A percentile compares a stretch with the other conserved stretches of the same genome.
phyloP scores from a whole-genome alignment of 179 eudicot species.

The Heliamphora pulchella region DNA sequence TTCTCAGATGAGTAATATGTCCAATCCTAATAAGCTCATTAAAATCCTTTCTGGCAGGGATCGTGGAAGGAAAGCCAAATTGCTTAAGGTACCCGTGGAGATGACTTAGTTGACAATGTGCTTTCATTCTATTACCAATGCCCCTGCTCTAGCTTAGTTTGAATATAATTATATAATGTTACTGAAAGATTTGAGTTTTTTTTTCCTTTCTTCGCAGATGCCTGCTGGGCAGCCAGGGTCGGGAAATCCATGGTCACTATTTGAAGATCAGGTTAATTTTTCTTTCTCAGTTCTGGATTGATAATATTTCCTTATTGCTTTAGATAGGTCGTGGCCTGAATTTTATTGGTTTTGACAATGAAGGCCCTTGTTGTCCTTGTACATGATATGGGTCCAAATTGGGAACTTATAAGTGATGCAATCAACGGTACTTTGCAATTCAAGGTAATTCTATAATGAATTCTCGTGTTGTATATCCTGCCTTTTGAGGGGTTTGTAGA shows the following conservation, averaged over 20 bases:
- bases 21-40: slow-evolving; percentile 67
- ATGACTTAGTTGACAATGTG: background rate
- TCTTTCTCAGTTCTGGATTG: background rate
- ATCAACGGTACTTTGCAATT: slow-evolving; percentile 74
- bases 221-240: slow-evolving; percentile 59
- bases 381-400: slow-evolving; percentile 96
- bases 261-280: slow-evolving; percentile 82
- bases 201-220: slow-evolving; percentile 38
- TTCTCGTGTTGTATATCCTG: background rate
- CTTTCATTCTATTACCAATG: background rate
- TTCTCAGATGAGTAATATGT: slow-evolving; percentile 89
- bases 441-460: slow-evolving; percentile 46
- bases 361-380: slow-evolving; percentile 98
- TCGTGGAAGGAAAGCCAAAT: slow-evolving; percentile 63
- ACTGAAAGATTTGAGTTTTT: slow-evolving; percentile 11
- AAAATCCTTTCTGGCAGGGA: slow-evolving; percentile 70
- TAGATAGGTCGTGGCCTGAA: slow-evolving; percentile 17
- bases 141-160: background rate
- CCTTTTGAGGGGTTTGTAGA: background rate
- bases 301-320: background rate
- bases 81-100: slow-evolving; percentile 48
- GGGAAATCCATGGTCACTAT: slow-evolving; percentile 75
- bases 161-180: background rate
- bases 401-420: slow-evolving; percentile 98
- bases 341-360: slow-evolving; percentile 12